These are phyloP conservation scores for Ogataea ramenticola DNA, from an alignment of 805 yeast species.

Conservation along the genomic window DNA sequence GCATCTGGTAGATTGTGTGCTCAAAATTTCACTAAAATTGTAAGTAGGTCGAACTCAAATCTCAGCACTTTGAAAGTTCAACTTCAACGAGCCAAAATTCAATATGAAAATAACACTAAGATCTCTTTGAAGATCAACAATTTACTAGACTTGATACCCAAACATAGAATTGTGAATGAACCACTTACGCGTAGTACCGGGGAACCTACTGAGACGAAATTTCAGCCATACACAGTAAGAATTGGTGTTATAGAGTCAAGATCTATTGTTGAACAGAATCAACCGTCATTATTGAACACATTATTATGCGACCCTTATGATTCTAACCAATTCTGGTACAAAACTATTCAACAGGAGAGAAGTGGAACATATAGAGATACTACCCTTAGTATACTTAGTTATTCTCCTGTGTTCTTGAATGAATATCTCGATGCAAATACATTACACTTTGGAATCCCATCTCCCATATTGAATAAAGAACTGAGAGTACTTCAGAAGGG, in stretches of 20 bases:
- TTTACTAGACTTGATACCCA: not conserved
- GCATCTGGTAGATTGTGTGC: not conserved
- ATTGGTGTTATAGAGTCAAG: constrained; percentile 22
- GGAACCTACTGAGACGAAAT: constrained; percentile 1
- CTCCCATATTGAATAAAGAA: constrained; percentile 24
- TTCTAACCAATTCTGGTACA: constrained; percentile 15
- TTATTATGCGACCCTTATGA: constrained; percentile 24
- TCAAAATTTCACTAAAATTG: not conserved
- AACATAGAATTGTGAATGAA: not conserved
- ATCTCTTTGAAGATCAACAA: not conserved
- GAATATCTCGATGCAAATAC: not conserved
- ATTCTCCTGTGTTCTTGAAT: not conserved
- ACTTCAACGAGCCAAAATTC: not conserved
- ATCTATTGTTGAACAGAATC: constrained; percentile 1
- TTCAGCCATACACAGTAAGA: constrained; percentile 16
- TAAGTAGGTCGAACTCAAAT: not conserved
- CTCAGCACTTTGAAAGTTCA: not conserved
- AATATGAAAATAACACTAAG: not conserved
- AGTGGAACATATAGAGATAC: constrained; percentile 6
- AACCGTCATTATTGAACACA: constrained; percentile 18
- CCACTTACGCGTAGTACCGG: not conserved
- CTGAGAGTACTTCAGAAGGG: constrained; percentile 21
- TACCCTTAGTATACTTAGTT: not conserved
- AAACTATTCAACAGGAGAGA: constrained; percentile 6
- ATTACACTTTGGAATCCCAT: constrained; percentile 14